Percentiles rank a stretch among this genome's conserved stretches.
Evolutionary conservation across 148 eudicot genomes (phyloP).

Genomic region (Hydrangea macrophylla): DNA sequence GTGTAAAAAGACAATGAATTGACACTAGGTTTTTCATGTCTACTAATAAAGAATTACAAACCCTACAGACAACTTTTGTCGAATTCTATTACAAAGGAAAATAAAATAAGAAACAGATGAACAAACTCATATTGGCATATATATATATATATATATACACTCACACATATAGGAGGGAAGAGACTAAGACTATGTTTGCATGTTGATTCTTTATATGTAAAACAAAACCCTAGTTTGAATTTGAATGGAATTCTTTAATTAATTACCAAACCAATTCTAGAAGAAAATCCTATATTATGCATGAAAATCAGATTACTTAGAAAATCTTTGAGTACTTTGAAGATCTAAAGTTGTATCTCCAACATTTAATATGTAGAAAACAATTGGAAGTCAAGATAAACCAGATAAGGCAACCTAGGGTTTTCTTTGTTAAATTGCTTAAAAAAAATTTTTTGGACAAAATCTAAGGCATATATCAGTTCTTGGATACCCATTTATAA

Average conservation of each 20-base stretch:
- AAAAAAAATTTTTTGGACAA: background rate
- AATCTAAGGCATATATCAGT: constrained; percentile 8
- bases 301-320: background rate
- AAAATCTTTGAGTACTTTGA: too few species aligned
- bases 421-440: background rate
- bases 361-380: background rate
- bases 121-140: too few species aligned
- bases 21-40: constrained; percentile 17
- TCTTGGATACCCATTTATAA: background rate
- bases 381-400: background rate
- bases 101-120: background rate
- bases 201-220: background rate
- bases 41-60: constrained; percentile 5
- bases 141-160: too few species aligned
- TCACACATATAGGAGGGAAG: too few species aligned
- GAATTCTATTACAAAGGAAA: too few species aligned
- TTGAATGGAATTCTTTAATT: background rate
- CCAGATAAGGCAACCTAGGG: background rate
- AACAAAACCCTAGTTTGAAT: background rate
- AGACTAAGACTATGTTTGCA: background rate
- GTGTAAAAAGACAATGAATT: constrained; percentile 15
- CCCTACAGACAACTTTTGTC: background rate
- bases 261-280: background rate
- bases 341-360: background rate
- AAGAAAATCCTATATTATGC: background rate